A percentile compares a stretch with the other conserved stretches of the same genome.
Evolutionary conservation across 2,329 filamentous ascomycete genomes (phyloP).

Genomic region (Botrytis fabae): DNA sequence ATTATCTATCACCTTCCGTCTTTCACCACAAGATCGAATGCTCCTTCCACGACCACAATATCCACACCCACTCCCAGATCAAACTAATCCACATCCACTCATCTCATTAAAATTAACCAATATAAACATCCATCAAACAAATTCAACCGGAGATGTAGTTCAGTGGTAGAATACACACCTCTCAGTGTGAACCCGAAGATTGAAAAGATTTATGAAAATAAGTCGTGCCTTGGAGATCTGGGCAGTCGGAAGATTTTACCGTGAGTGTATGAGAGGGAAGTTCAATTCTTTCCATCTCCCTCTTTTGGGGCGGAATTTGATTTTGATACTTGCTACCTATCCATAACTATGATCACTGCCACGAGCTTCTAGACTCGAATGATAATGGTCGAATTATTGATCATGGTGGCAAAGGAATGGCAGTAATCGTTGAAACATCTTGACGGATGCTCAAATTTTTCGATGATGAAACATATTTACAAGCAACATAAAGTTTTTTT

Average conservation of each 20-base stretch:
- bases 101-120: rapidly evolving
- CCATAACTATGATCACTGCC: background rate
- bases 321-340: background rate
- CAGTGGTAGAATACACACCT: background rate
- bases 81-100: background rate
- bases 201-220: background rate
- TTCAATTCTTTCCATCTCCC: background rate
- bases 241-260: background rate
- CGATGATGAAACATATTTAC: no score
- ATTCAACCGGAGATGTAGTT: background rate
- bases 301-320: background rate
- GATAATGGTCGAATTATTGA: no score
- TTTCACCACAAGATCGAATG: background rate
- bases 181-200: background rate
- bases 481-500: no score
- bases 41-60: background rate
- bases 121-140: background rate
- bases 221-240: background rate
- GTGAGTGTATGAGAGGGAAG: background rate
- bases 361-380: background rate
- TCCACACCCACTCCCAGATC: background rate
- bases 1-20: background rate
- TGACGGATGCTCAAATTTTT: no score
- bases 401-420: no score
- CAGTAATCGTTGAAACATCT: no score